Percentiles rank a stretch among this genome's conserved stretches.
Evolutionary conservation across 176 grass and related monocot species (phyloP).

Genomic region (Eragrostis nindensis): DNA sequence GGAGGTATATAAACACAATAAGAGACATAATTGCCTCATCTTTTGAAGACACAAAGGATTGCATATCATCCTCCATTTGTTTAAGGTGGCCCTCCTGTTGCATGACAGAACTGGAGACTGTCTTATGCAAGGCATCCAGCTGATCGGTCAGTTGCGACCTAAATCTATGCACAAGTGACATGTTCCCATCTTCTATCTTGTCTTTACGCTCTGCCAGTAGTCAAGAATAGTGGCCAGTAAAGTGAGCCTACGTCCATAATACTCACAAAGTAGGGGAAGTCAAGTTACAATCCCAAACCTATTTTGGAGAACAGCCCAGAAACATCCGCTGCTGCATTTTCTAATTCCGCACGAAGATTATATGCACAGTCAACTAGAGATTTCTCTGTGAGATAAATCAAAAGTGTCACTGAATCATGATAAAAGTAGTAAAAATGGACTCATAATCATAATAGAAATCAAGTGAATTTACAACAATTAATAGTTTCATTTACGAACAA

Average conservation of each 20-base stretch:
- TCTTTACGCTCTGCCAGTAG: conserved; percentile 80
- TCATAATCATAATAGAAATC: conserved; percentile 20
- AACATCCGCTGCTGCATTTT: conserved; percentile 89
- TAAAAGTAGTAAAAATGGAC: not conserved
- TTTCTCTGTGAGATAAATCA: conserved; percentile 72
- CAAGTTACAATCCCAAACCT: conserved; percentile 56
- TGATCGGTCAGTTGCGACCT: conserved; percentile 80
- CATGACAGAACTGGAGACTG: conserved; percentile 79
- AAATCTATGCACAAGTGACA: conserved; percentile 83
- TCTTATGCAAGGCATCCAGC: conserved; percentile 91
- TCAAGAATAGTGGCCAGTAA: conserved; percentile 33
- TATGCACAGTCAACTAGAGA: conserved; percentile 84
- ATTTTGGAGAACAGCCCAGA: conserved; percentile 97
- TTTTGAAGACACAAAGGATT: conserved; percentile 94
- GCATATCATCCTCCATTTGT: conserved; percentile 94
- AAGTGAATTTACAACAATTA: not conserved
- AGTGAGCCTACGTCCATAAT: conserved; percentile 27
- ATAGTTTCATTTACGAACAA: conserved; percentile 6
- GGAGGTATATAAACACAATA: not conserved
- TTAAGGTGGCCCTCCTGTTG: conserved; percentile 93
- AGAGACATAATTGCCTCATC: conserved; percentile 56
- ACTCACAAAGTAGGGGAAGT: conserved; percentile 23
- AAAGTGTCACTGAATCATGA: conserved; percentile 14
- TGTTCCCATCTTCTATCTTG: conserved; percentile 95
- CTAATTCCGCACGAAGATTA: conserved; percentile 80